Conservation (phyloP, 352 stramenopile species). For the Phytophthora cactorum region DNA sequence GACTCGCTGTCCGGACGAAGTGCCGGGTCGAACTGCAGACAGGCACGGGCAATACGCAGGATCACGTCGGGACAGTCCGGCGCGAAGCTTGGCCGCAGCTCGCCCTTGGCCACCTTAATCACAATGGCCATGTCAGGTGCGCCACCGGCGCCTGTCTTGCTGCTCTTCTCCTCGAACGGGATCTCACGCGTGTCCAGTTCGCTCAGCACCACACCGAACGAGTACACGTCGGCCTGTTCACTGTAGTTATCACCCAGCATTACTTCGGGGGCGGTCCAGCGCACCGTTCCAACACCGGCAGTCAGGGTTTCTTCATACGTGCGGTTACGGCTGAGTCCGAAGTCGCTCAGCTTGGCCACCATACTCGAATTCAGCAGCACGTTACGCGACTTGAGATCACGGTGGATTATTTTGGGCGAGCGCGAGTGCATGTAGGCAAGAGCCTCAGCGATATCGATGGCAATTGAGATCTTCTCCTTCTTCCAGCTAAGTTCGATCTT, state of each 20-base stretch:
- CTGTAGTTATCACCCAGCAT: conserved; percentile 91
- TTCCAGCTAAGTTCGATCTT: conserved; percentile 86
- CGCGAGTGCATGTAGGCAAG: conserved; percentile 88
- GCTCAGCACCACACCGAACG: conserved; percentile 87
- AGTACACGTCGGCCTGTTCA: conserved; percentile 89
- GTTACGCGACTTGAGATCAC: conserved; percentile 86
- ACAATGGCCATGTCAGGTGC: conserved; percentile 86
- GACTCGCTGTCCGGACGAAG: conserved; percentile 73
- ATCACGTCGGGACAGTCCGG: conserved; percentile 64
- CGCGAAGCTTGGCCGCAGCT: conserved; percentile 80
- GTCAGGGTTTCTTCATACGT: conserved; percentile 89
- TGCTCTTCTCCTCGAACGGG: conserved; percentile 87
- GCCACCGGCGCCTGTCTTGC: conserved; percentile 56
- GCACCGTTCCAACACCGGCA: conserved; percentile 81
- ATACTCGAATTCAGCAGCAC: conserved; percentile 80
- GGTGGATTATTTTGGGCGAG: conserved; percentile 85
- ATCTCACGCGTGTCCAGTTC: conserved; percentile 90
- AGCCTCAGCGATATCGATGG: conserved; percentile 81
- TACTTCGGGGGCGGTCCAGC: conserved; percentile 88
- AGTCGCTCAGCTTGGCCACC: conserved; percentile 88
- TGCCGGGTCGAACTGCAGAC: conserved; percentile 85
- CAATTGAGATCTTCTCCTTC: conserved; percentile 86
- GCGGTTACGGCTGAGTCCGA: conserved; percentile 81
- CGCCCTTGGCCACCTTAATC: conserved; percentile 85
- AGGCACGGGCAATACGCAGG: conserved; percentile 78